Base-by-base conservation (phyloP, 2,329 filamentous ascomycete species). In the Colletotrichum orbiculare region DNA sequence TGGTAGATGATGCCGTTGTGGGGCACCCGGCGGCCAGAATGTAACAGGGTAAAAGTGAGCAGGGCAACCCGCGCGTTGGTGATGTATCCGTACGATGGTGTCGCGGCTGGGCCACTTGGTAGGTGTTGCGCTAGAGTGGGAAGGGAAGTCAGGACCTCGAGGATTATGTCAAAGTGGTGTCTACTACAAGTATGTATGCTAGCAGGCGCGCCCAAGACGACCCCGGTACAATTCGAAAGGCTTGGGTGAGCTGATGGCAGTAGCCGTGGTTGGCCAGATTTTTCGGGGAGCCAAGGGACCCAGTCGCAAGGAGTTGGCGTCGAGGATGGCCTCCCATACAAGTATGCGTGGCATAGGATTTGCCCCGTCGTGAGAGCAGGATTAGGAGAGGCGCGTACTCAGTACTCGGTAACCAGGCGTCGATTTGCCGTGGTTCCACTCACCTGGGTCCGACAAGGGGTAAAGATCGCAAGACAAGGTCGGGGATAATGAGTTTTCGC, bases 401-500 rank as follows among this genome's bases (percentile, higher is more conserved):
- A 52, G 15, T 41, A 33, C 46, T 41, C 25, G 39, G 33, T 46
- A 15, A 43, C 13, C 13, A 38, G 42, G 46, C 46, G 39, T 62
- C 43, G 41, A 62, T 56, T 33, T 65, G 58, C 58, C 58, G 58
- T 33, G 50, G 60, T 62, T 48, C 52, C 62, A 62, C 58, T 62
- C 35, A 56, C 39, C 56, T 53, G 52, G 52, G 39, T 55, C 46
- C 34, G 46, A 62, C 52, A 62, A 62, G 46, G 41, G 52, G 58
- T 12, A 17, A 35, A 62, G 52, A 56, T 56, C 46, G 52, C 62
- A 47, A 43, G 58, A 56, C 58, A 52, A 17, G 59, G 52, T 50
- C 45, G 56, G 43, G 34, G n/a, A 45, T 33, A 38, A 49, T 13
- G 45, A 60, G 12, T 17, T 55, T 55, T 38, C 13, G 43, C 37